Evolutionary conservation across 805 yeast species (phyloP), one percentile per base, ranked within the genome.

Genomic region (Sporopachydermia lactativora): DNA sequence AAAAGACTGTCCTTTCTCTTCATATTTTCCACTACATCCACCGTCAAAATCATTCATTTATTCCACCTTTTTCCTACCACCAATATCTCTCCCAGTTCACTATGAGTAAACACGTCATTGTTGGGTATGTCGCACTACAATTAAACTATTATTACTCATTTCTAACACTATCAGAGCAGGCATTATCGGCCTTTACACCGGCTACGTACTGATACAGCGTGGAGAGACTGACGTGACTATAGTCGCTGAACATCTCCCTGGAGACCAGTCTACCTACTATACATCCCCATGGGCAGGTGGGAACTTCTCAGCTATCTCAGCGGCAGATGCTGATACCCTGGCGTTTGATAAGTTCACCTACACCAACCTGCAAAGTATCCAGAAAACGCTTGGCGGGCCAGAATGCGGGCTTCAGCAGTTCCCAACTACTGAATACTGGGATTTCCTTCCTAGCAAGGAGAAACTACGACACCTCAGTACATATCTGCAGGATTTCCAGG

Each of bases 241-340:
- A 2, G 49, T 77, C 15, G 89, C 83, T 4, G 72, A 79, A 51
- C 71, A 68, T 49, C 56, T 77, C 34, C 94, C 94, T 2, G 94
- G 94, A 3, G 94, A 83, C 51, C 79, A 74, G 47, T 75, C 85
- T 3, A 71, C 72, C 43, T 64, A 71, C 39, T 83, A 78, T 55
- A 76, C 94, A 1, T 79, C 88, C 0, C 94, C 94, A 0, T 79
- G 80, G 71, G 94, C 94, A 0, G 80, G 80, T 17, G 79, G 75
- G 4, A 73, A 74, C 52, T 73, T 73, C 50, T 68, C 76, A 2
- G 64, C 71, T 45, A 77, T 79, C 38, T 69, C 82, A 0, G 81
- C 77, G 2, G 65, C 68, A 44, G 81, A 76, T 47, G 55, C 55
- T 2, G 64, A 59, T n/a, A 63, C 71, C 0, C 49, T 77, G 40